phyloP scores from a whole-genome alignment of 805 yeast species.

The Saccharomycopsis sp. region DNA sequence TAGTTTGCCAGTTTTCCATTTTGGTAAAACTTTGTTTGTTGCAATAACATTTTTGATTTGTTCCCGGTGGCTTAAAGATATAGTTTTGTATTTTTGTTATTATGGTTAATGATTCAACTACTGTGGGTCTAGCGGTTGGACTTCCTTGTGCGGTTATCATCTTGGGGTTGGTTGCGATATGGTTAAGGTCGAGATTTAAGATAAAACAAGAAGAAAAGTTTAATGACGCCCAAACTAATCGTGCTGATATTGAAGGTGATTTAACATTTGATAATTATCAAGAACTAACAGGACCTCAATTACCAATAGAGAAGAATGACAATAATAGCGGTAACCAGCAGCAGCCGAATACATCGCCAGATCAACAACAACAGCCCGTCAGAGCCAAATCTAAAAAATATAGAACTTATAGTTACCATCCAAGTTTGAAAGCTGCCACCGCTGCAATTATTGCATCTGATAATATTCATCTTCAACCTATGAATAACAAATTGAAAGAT shows the following conservation, averaged over 20 bases:
- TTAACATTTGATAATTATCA: conserved; percentile 20
- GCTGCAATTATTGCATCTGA: not conserved
- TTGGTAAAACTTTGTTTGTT: too few relatives aligned
- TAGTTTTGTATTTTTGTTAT: too few relatives aligned
- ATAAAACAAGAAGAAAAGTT: conserved; percentile 5
- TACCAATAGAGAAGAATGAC: conserved; percentile 3
- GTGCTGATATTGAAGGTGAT: conserved; percentile 19
- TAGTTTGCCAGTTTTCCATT: too few relatives aligned
- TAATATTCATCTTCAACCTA: not conserved
- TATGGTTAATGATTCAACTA: conserved; percentile 8
- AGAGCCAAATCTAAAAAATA: conserved; percentile 15
- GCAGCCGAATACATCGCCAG: too few relatives aligned
- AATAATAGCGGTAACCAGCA: too few relatives aligned
- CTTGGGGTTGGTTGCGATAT: conserved; percentile 1
- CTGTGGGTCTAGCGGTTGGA: conserved; percentile 22
- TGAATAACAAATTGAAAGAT: not conserved
- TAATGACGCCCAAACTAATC: not conserved
- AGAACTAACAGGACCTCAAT: conserved; percentile 19
- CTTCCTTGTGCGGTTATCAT: conserved; percentile 18
- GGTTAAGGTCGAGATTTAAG: conserved; percentile 4
- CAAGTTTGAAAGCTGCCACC: conserved; percentile 8
- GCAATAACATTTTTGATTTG: too few relatives aligned
- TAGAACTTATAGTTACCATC: conserved; percentile 21
- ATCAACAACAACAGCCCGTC: not conserved
- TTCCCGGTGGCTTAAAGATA: too few relatives aligned